These are phyloP conservation scores for Epithele typhae DNA, from an alignment of 768 basidiomycete species.

Conservation along the genomic window DNA sequence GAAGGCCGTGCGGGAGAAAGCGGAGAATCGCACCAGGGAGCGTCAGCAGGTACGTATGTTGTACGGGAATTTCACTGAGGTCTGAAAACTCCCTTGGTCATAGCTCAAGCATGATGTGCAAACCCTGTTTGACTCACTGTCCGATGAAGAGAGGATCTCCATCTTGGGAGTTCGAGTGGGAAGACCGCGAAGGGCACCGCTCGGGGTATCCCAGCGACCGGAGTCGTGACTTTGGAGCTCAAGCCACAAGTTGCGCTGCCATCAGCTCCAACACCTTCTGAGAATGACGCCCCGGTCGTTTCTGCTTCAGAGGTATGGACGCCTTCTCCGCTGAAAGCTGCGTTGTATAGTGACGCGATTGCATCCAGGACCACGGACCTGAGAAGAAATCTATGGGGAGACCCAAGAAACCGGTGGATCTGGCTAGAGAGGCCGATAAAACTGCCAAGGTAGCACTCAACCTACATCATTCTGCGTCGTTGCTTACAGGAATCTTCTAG, in stretches of 20 bases:
- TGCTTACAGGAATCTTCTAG: conserved; percentile 40
- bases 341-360: too few species aligned
- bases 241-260: too few species aligned
- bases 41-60: conserved; percentile 50
- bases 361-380: too few species aligned
- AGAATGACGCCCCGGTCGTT: too few species aligned
- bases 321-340: too few species aligned
- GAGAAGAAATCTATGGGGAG: conserved; percentile 30
- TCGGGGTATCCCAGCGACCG: too few species aligned
- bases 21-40: conserved; percentile 56
- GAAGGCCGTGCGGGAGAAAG: conserved; percentile 58
- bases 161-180: conserved; percentile 40
- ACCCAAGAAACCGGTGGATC: conserved; percentile 49
- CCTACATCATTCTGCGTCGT: background rate
- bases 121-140: conserved; percentile 49
- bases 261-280: too few species aligned
- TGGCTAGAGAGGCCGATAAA: conserved; percentile 58
- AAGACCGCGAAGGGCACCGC: too few species aligned
- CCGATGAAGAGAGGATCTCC: conserved; percentile 50
- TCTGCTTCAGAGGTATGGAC: too few species aligned
- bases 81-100: background rate
- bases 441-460: conserved; percentile 43
- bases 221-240: too few species aligned
- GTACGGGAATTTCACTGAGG: background rate
- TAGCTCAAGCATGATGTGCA: conserved; percentile 60